A percentile compares a stretch with the other conserved stretches of the same genome.
Conservation (phyloP, 2,329 filamentous ascomycete species). For the Hirsutella minnesotensis region DNA sequence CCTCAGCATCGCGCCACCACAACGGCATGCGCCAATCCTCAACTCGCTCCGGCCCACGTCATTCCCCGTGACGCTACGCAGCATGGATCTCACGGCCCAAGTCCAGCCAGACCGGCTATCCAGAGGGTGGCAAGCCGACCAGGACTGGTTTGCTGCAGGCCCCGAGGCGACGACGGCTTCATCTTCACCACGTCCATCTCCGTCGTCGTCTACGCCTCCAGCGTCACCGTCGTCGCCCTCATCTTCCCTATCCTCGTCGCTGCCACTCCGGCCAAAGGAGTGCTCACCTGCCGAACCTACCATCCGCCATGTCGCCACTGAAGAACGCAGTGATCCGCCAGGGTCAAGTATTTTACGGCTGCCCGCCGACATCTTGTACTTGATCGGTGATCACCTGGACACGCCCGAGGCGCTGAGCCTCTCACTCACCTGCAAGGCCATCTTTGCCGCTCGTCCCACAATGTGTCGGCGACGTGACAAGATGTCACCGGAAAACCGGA, state of each 20-base stretch:
- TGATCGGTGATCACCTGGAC: slow-evolving; percentile 10
- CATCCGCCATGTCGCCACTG: background rate
- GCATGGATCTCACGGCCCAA: too few species aligned
- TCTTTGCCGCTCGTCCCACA: slow-evolving; percentile 3
- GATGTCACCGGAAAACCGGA: slow-evolving; percentile 3
- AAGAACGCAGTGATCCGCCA: background rate
- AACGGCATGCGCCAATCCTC: too few species aligned
- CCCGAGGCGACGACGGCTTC: background rate
- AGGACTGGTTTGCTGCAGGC: background rate
- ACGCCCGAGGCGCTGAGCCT: slow-evolving; percentile 6
- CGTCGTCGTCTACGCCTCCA: background rate
- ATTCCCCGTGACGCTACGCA: too few species aligned
- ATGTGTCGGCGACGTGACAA: slow-evolving; percentile 1
- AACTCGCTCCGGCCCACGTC: too few species aligned
- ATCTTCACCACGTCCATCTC: background rate
- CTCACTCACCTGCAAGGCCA: slow-evolving; percentile 7
- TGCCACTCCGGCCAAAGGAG: background rate
- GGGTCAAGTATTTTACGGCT: slow-evolving; percentile 6
- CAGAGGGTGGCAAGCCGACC: background rate
- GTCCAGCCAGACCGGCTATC: too few species aligned
- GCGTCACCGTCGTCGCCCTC: background rate
- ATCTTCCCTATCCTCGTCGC: background rate
- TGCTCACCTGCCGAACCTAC: background rate
- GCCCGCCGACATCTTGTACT: slow-evolving; percentile 9
- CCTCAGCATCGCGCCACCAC: too few species aligned